Evolutionary conservation across 371 early-diverging fungal species (phyloP), one percentile per base, ranked within the genome.

Genomic region (Syncephalastrum sp.): DNA sequence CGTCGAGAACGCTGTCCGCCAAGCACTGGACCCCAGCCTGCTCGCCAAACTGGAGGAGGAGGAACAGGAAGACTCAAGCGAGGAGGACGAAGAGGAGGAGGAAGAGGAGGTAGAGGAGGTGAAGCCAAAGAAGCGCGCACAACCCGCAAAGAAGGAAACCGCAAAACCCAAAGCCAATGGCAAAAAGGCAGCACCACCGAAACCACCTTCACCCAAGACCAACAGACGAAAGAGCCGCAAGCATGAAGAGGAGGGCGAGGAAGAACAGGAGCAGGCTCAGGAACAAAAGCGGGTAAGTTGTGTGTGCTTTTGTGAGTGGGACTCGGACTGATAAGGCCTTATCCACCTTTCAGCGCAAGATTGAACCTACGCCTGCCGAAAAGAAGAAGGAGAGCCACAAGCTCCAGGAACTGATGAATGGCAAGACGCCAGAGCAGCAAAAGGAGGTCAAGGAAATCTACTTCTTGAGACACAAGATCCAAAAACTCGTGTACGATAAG

Each of bases 401-500:
- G 38, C 38, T 33, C 8, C 38, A 33, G 38, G 38, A 33, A 10
- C 2, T 33, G 38, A 33, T 33, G 38, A 33, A 33, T 33, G 38
- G 38, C 38, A 33, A 68, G 38, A 54, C 66, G 12, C 58, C 60
- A 44, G 74, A 64, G 33, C 56, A 56, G 25, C 15, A 50, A 25
- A 42, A 49, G 29, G 56, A 69, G 53, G 68, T 58, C 53, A 72
- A 69, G 48, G 61, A 69, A 47, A 53, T 75, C n/a, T 75, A 78
- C 56, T 64, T 63, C 33, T 51, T 73, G 41, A 62, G 79, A 61
- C 79, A 74, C 49, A 68, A 58, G 44, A 53, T 79, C 56, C 79
- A 79, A 48, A 67, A 69, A 24, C 47, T 79, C 49, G 74, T 79
- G 24, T 79, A 79, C 56, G 69, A 75, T 29, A 79, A 76, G 60